Percentiles rank a stretch among this genome's conserved stretches.
Evolutionary conservation across 2,329 filamentous ascomycete species (phyloP).

Genomic region (Paracoccidioides lutzii): DNA sequence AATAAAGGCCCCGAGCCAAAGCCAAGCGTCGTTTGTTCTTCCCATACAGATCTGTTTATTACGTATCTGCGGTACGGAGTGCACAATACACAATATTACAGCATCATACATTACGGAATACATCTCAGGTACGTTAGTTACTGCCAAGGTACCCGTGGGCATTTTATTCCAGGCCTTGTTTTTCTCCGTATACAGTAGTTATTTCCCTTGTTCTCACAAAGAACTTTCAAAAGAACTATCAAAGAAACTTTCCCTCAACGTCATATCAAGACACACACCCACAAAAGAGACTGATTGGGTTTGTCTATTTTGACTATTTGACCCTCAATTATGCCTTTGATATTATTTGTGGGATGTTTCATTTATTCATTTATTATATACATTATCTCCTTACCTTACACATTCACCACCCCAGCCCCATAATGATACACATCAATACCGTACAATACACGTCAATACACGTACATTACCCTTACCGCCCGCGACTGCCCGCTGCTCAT

Average conservation of each 20-base stretch:
- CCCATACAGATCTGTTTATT: not conserved
- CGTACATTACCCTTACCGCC: not conserved
- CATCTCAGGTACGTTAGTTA: no score
- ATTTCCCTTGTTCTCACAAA: no score
- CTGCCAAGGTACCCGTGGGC: no score
- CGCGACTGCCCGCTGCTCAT: not conserved
- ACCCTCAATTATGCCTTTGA: not conserved
- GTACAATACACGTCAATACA: no score
- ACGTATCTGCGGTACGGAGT: not conserved
- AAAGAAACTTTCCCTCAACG: not conserved
- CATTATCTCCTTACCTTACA: not conserved
- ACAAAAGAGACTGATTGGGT: not conserved
- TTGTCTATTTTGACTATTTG: not conserved
- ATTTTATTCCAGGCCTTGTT: no score
- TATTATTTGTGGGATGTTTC: not conserved
- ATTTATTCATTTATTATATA: not conserved
- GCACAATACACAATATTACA: no score
- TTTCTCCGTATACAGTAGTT: no score
- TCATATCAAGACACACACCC: not conserved
- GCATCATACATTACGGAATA: no score
- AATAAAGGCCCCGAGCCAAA: not conserved
- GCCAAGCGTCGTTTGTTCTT: not conserved
- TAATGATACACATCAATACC: no score
- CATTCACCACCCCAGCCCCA: no score
- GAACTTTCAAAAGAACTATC: not conserved